A percentile compares a stretch with the other conserved stretches of the same genome.
phyloP scores from a whole-genome alignment of 306 rosid genomes.

The Lathyrus sativus region DNA sequence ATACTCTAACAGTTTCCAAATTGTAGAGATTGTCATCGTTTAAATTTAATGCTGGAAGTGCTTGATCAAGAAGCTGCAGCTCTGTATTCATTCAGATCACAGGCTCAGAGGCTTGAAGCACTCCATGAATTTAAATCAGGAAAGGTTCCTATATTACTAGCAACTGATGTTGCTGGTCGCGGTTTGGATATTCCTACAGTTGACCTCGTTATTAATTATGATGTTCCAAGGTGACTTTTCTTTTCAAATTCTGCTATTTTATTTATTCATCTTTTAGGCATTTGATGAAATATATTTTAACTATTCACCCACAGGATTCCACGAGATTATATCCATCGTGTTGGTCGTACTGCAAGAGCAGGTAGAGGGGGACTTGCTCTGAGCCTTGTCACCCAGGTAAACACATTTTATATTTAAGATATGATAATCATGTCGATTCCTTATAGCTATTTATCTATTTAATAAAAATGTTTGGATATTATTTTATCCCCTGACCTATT shows the following conservation, averaged over 20 bases:
- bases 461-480: no score
- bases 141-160: slow-evolving; percentile 72
- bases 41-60: slow-evolving; percentile 77
- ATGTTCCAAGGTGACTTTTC: slow-evolving; percentile 74
- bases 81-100: slow-evolving; percentile 80
- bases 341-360: slow-evolving; percentile 95
- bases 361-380: slow-evolving; percentile 87
- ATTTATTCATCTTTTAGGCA: slow-evolving; percentile 22
- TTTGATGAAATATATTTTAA: slow-evolving; percentile 28
- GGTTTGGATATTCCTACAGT: slow-evolving; percentile 94
- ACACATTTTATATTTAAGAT: not conserved
- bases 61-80: slow-evolving; percentile 72
- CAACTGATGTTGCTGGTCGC: slow-evolving; percentile 92
- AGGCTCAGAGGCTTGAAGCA: slow-evolving; percentile 76
- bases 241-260: slow-evolving; percentile 19
- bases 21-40: slow-evolving; percentile 77
- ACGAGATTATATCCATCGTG: slow-evolving; percentile 87
- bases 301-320: slow-evolving; percentile 57
- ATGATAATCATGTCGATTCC: no score
- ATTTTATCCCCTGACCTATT: no score
- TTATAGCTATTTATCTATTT: no score
- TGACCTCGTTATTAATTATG: slow-evolving; percentile 87
- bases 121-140: slow-evolving; percentile 83
- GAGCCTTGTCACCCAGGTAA: slow-evolving; percentile 74
- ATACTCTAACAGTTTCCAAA: slow-evolving; percentile 27